Conservation (phyloP, 352 stramenopile genomes). For the Halophytophthora polymorphica region DNA sequence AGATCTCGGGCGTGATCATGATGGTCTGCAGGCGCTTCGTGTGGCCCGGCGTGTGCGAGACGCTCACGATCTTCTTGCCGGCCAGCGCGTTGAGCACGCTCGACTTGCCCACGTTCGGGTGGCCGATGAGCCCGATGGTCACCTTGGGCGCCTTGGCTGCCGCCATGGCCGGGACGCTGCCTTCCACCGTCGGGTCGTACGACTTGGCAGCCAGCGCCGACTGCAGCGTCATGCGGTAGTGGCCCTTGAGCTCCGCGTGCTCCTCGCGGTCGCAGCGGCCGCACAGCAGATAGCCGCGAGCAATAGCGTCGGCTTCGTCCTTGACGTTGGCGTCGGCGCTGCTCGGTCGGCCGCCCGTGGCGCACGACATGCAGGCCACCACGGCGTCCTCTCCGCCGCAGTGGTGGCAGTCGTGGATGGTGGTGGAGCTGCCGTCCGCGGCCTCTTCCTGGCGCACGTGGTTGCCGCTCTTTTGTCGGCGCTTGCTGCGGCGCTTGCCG, state of each 20-base stretch:
- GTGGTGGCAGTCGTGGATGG: conserved; percentile 55
- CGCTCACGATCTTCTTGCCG: conserved; percentile 86
- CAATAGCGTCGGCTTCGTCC: conserved; percentile 47
- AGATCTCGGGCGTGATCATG: conserved; percentile 78
- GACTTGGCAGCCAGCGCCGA: conserved; percentile 23
- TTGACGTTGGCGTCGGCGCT: conserved; percentile 34
- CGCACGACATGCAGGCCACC: conserved; percentile 64
- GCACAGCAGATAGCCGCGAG: conserved; percentile 67
- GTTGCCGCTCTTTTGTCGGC: conserved; percentile 58
- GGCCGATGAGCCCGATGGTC: conserved; percentile 85
- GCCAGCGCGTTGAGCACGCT: conserved; percentile 84
- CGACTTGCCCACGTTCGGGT: conserved; percentile 88
- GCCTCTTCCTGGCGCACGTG: conserved; percentile 7
- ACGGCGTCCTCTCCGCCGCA: conserved; percentile 65
- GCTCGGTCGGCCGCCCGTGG: conserved; percentile 19
- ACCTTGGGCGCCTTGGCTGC: conserved; percentile 53
- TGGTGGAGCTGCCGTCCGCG: conserved; percentile 5
- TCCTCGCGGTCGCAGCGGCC: conserved; percentile 68
- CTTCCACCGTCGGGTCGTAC: conserved; percentile 19
- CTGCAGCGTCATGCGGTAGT: conserved; percentile 51
- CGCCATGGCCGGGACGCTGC: conserved; percentile 22
- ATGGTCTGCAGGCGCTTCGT: conserved; percentile 87
- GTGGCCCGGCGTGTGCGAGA: conserved; percentile 83
- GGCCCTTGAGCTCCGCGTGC: conserved; percentile 55
- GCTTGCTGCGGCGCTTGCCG: conserved; percentile 41